A percentile compares a stretch with the other conserved stretches of the same genome.
Evolutionary conservation across 2,329 filamentous ascomycete species (phyloP).

Genomic region (Aspergillus chevalieri): DNA sequence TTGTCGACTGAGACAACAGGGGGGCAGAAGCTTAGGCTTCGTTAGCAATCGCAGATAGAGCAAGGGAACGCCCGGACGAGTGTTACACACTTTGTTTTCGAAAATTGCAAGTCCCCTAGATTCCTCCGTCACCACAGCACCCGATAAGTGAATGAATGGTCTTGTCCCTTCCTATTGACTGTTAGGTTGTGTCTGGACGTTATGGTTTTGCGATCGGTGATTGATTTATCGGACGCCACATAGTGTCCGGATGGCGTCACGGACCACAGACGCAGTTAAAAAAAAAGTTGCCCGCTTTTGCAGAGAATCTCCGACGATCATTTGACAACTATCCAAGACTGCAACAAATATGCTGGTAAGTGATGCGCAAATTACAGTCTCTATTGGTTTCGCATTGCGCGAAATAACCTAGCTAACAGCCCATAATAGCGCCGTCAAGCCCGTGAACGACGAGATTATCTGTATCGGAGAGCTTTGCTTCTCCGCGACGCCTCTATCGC

Average conservation of each 20-base stretch:
- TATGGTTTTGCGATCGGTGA: conserved; percentile 15
- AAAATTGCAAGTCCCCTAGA: conserved; percentile 8
- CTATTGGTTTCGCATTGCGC: background rate
- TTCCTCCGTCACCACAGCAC: conserved; percentile 17
- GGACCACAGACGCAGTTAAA: conserved; percentile 26
- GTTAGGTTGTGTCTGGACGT: conserved; percentile 2
- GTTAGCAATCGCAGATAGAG: conserved; percentile 4
- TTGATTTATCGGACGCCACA: conserved; percentile 21
- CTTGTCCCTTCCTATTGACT: conserved; percentile 8
- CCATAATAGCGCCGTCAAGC: conserved; percentile 59
- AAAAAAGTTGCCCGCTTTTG: conserved; percentile 33
- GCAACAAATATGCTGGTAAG: conserved; percentile 28
- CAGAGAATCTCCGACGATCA: conserved; percentile 7
- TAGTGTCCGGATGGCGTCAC: conserved; percentile 20
- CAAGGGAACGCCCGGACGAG: background rate
- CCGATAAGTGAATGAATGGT: conserved; percentile 17
- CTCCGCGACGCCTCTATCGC: conserved; percentile 87
- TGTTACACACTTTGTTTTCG: conserved; percentile 14
- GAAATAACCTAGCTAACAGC: conserved; percentile 7
- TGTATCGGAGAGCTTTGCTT: conserved; percentile 82
- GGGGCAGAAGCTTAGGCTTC: conserved; percentile 19
- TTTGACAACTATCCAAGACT: background rate
- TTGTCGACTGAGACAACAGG: conserved; percentile 18
- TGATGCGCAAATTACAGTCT: background rate
- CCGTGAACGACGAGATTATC: conserved; percentile 75